Base-by-base conservation (phyloP, 1,284 basidiomycete genomes). In the Apiotrichum brassicae region DNA sequence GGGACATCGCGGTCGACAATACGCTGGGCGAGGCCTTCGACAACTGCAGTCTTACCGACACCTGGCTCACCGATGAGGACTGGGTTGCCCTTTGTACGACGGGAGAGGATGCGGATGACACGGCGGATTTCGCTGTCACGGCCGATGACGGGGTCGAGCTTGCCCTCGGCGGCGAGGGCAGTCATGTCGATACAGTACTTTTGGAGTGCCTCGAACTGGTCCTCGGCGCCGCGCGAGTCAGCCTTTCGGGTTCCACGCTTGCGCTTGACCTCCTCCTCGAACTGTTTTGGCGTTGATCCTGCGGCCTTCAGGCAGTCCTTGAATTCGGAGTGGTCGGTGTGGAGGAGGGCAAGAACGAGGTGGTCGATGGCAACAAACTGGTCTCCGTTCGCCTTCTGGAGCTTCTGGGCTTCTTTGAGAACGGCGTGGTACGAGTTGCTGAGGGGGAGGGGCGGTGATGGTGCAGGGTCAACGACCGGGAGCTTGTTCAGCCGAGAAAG, bases 1-100 rank as follows among this genome's bases (percentile, higher is more conserved):
- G 93, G 92, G 6, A 97, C 91, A 72, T 97, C 91, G 48, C 91
- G 83, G 64, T 94, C 91, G 65, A 97, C 83, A 55, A 97, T 95
- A 47, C 95, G 84, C 70, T 97, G 93, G 0, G 95, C 94, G 14
- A 98, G 82, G 36, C 92, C 93, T 76, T 98, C 95, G 14, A 85
- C 91, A 51, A 98, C 89, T 35, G 91, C 85, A 0, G 90, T 92
- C 74, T 93, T 94, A 20, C 90, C 90, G 39, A 93, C 89, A 75
- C 90, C 90, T 19, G 91, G 90, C 71, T 94, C 89, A 43, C 78
- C 79, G 51, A 81, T 79, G n/a, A 80, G 68, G 20, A 79, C 77
- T 4, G 79, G 77, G 60, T 79, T 80, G 58, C 76, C 78, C 68
- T 79, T 78, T 50, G 75, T 76, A 26, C 86, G 78, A 71, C 87